Conservation (phyloP, 2,329 filamentous ascomycete genomes). For the Acarospora socialis region DNA sequence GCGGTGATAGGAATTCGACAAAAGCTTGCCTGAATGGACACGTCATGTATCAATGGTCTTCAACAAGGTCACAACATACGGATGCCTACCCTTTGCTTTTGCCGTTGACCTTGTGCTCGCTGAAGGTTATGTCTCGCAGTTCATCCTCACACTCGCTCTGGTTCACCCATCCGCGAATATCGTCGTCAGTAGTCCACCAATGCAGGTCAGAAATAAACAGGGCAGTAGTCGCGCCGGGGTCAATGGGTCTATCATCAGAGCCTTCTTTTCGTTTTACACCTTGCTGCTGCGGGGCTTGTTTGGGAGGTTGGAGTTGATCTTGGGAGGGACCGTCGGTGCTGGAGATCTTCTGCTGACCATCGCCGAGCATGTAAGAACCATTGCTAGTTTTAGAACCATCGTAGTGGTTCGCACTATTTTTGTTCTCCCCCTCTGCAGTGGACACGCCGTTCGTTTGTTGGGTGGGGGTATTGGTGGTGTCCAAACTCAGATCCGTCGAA, state of each 20-base stretch:
- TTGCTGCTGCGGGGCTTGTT: constrained; percentile 36
- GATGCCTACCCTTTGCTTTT: constrained; percentile 83
- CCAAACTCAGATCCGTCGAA: constrained; percentile 22
- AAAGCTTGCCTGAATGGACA: constrained; percentile 60
- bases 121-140: constrained; percentile 86
- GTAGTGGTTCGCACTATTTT: too few relatives aligned
- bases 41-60: background rate
- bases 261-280: constrained; percentile 49
- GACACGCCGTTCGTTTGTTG: too few relatives aligned
- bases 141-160: constrained; percentile 71
- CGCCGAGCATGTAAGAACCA: too few relatives aligned
- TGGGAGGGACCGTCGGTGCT: constrained; percentile 28
- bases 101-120: constrained; percentile 96
- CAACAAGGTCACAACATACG: constrained; percentile 3
- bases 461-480: too few relatives aligned
- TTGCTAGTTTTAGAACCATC: constrained; percentile 3
- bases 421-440: too few relatives aligned
- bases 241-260: constrained; percentile 38
- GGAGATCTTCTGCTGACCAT: constrained; percentile 31
- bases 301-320: constrained; percentile 23
- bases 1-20: constrained; percentile 67
- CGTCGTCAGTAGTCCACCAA: constrained; percentile 97
- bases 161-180: constrained; percentile 74
- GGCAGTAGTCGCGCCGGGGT: constrained; percentile 51
- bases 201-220: constrained; percentile 78